Evolutionary conservation across 2,329 filamentous ascomycete species (phyloP).

Genomic region (Fusarium sororula): DNA sequence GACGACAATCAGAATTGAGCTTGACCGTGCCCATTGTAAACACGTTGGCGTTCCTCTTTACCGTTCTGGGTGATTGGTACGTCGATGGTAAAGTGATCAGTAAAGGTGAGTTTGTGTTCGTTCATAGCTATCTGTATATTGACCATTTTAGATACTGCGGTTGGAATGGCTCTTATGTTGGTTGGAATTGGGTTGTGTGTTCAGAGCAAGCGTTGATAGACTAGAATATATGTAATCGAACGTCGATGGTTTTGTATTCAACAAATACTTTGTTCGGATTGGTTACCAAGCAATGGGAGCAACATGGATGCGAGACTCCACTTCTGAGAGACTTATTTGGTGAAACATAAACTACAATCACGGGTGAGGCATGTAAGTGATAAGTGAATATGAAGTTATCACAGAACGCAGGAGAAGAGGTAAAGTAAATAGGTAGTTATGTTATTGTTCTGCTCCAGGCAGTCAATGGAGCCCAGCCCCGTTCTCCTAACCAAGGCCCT

Average conservation of each 20-base stretch:
- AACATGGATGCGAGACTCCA: conserved; percentile 35
- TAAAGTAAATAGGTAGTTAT: conserved; percentile 2
- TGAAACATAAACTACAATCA: neutral
- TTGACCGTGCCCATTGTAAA: conserved; percentile 96
- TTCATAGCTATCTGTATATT: neutral
- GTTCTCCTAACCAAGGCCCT: conserved; percentile 1
- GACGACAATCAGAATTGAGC: conserved; percentile 74
- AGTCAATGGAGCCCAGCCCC: conserved; percentile 41
- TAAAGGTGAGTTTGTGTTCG: conserved; percentile 64
- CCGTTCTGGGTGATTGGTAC: conserved; percentile 93
- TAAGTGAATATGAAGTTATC: neutral
- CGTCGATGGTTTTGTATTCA: conserved; percentile 12
- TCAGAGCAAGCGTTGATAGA: conserved; percentile 63
- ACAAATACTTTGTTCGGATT: conserved; percentile 30
- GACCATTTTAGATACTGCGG: conserved; percentile 72
- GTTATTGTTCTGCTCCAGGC: conserved; percentile 40
- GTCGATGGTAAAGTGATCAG: conserved; percentile 92
- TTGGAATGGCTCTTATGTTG: conserved; percentile 83
- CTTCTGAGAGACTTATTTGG: conserved; percentile 3
- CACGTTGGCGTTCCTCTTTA: conserved; percentile 94
- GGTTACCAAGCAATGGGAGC: conserved; percentile 19
- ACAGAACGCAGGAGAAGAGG: neutral
- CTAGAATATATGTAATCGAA: conserved; percentile 2
- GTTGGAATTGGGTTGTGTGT: conserved; percentile 87
- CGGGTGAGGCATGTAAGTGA: no score